Percentiles rank a stretch among this genome's conserved stretches.
Evolutionary conservation across 495 filamentous ascomycete genomes (phyloP).

Genomic region (Podospora conica): DNA sequence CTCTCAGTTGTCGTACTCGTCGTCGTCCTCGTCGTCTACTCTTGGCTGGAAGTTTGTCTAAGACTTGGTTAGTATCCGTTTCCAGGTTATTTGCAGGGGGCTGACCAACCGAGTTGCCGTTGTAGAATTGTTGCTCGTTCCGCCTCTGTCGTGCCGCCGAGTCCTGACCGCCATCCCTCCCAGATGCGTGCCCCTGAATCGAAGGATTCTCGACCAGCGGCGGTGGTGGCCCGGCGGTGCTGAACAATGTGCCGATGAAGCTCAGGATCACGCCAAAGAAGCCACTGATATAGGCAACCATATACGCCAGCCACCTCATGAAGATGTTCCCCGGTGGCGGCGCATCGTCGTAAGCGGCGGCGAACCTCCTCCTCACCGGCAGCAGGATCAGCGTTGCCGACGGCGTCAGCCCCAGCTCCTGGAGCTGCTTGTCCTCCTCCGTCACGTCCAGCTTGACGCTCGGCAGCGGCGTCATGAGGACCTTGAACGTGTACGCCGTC

Average conservation of each 20-base stretch:
- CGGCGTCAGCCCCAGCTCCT: constrained; percentile 63
- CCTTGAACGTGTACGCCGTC: constrained; percentile 71
- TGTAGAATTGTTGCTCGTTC: constrained; percentile 65
- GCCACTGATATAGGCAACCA: constrained; percentile 43
- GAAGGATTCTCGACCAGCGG: constrained; percentile 8
- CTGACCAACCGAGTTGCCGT: constrained; percentile 73
- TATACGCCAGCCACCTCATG: constrained; percentile 47
- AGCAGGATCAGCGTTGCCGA: constrained; percentile 79
- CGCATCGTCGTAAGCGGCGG: constrained; percentile 48
- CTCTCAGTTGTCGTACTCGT: constrained; percentile 3
- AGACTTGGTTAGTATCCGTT: neutral
- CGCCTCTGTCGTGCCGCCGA: constrained; percentile 26
- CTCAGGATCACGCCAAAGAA: constrained; percentile 23
- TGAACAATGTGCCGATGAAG: constrained; percentile 32
- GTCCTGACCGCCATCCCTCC: constrained; percentile 20
- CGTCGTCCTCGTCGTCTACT: constrained; percentile 47
- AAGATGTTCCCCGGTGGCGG: constrained; percentile 37
- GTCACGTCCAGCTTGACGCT: constrained; percentile 63
- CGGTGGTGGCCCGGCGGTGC: constrained; percentile 9
- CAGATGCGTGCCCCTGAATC: neutral
- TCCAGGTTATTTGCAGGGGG: neutral
- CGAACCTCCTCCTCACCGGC: constrained; percentile 48
- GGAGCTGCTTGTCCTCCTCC: constrained; percentile 65
- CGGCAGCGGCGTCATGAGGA: constrained; percentile 72
- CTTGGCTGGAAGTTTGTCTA: constrained; percentile 74